Base-by-base conservation (phyloP, 2,329 filamentous ascomycete genomes). In the Beauveria sp. region DNA sequence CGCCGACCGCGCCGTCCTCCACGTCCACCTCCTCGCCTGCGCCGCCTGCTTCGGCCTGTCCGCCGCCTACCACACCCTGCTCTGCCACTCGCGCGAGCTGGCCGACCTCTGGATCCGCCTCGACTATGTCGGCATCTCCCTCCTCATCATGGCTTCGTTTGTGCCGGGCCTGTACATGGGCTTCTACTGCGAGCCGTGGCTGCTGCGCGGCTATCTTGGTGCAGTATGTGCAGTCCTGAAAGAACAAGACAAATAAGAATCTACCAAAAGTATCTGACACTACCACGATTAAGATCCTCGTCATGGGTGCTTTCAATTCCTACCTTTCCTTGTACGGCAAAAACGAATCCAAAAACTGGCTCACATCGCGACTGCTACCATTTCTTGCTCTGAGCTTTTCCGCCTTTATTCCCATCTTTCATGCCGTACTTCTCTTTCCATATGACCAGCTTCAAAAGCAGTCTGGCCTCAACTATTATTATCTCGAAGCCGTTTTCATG, bases 401-500 rank as follows among this genome's bases (percentile, higher is more conserved):
- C 5, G 74, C 72, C 2, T 65, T 78, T 34, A 70, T 71, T 5
- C 75, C 76, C 3, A 71, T 77, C 18, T 67, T 72, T n/a, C 76
- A 78, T 61, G 75, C 73, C 2, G 71, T 71, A 31, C 53, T 66
- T 20, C 69, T 74, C 49, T 76, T 76, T 50, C 72, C 75, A 1
- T 74, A 76, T 52, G 60, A 66, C 3, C 71, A 77, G 65, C 72
- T 78, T 63, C 66, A 69, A 53, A 70, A 71, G 65, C 74, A 78
- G 63, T 72, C 75, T 4, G 75, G 76, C 2, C 65, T 79, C 57
- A 70, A 72, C 20, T 78, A 74, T 49, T 78, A 77, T 60, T 67
- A 76, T 34, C 65, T 73, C 1, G 77, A 79, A 55, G 76, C 75
- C 1, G 67, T 74, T 1, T 69, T 76, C 52, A 64, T 77, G 58